phyloP scores from a whole-genome alignment of 306 rosid genomes.

The Malus sieversii region DNA sequence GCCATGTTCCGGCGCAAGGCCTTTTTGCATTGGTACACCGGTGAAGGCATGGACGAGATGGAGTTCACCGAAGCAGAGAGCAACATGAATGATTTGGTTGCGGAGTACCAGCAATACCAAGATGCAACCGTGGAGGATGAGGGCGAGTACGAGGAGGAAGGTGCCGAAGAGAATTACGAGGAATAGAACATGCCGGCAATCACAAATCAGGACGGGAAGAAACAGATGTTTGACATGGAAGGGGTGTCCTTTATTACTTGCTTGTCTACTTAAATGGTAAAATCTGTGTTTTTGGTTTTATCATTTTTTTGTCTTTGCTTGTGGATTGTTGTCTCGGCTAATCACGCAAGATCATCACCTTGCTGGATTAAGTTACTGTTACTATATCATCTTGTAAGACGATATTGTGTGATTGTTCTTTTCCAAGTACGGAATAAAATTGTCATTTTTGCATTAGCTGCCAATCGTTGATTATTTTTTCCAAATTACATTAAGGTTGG shows the following conservation, averaged over 20 bases:
- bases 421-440: slow-evolving; percentile 1
- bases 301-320: neutral
- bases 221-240: neutral
- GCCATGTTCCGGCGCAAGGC: slow-evolving; percentile 94
- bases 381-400: neutral
- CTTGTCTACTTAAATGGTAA: neutral
- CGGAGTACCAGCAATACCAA: slow-evolving; percentile 92
- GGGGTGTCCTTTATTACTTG: neutral
- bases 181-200: slow-evolving; percentile 12
- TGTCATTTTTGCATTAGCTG: neutral
- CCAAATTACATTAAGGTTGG: neutral
- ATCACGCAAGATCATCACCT: neutral
- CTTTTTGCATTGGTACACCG: slow-evolving; percentile 92
- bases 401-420: slow-evolving; percentile 8
- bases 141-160: slow-evolving; percentile 56
- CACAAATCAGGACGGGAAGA: neutral
- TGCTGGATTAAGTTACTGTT: neutral
- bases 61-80: slow-evolving; percentile 94
- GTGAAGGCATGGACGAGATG: slow-evolving; percentile 98
- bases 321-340: slow-evolving; percentile 2
- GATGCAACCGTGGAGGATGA: slow-evolving; percentile 86
- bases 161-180: slow-evolving; percentile 25
- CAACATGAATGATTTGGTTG: slow-evolving; percentile 91
- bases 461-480: neutral
- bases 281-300: slow-evolving; percentile 3